phyloP scores from a whole-genome alignment of 306 rosid genomes.

The Casuarina cunninghamiana region DNA sequence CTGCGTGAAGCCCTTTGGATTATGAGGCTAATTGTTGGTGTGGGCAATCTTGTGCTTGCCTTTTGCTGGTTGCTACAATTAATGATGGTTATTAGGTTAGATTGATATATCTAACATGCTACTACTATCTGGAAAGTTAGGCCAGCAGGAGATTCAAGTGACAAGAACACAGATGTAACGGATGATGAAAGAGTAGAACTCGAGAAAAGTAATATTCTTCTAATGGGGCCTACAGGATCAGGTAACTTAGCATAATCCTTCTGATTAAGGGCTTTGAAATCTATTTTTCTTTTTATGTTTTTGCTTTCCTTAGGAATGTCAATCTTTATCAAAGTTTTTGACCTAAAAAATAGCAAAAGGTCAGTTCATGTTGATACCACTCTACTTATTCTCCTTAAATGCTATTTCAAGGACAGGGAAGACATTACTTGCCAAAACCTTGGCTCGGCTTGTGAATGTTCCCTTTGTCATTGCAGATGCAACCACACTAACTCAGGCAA shows the following conservation, averaged over 20 bases:
- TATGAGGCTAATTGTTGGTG: background rate
- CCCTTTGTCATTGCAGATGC: constrained; percentile 99
- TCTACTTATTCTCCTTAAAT: constrained; percentile 62
- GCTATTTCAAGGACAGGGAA: constrained; percentile 99
- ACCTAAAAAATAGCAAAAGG: constrained; percentile 4
- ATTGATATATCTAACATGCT: constrained; percentile 37
- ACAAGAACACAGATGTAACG: constrained; percentile 38
- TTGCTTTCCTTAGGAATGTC: constrained; percentile 2
- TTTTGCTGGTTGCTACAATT: background rate
- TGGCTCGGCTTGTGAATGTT: constrained; percentile 95
- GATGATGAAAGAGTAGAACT: constrained; percentile 88
- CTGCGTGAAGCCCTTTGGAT: background rate
- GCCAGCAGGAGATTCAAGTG: constrained; percentile 72
- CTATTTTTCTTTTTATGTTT: constrained; percentile 1
- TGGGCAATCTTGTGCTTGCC: background rate
- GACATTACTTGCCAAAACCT: constrained; percentile 98
- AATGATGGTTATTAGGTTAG: constrained; percentile 15
- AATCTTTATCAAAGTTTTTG: constrained; percentile 3
- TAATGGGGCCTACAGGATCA: constrained; percentile 99
- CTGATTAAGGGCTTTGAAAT: background rate
- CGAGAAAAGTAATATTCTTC: constrained; percentile 95
- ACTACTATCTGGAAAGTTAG: constrained; percentile 60
- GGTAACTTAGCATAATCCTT: constrained; percentile 53
- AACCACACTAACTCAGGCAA: constrained; percentile 96
- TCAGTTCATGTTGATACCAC: constrained; percentile 30